Evolutionary conservation across 305 asterid genomes (phyloP).

Genomic region (Solanum hybrid): DNA sequence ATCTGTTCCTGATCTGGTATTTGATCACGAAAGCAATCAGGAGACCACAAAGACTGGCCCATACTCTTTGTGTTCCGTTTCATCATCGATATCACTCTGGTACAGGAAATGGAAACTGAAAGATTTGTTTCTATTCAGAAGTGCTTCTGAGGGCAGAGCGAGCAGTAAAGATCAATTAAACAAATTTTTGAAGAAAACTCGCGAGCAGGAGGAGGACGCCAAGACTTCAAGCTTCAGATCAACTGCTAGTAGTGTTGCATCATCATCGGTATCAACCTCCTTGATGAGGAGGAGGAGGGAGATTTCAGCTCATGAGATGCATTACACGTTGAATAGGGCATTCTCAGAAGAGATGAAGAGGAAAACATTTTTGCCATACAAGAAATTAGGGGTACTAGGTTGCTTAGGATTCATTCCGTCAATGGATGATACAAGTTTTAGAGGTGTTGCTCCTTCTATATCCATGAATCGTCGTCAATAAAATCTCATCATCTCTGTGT

Average conservation of each 20-base stretch:
- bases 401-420: conserved; percentile 32
- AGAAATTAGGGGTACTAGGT: conserved; percentile 39
- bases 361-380: conserved; percentile 57
- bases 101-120: conserved; percentile 77
- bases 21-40: conserved; percentile 27
- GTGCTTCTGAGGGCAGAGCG: conserved; percentile 81
- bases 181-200: conserved; percentile 35
- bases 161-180: conserved; percentile 33
- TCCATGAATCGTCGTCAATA: conserved; percentile 9
- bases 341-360: conserved; percentile 63
- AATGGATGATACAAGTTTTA: conserved; percentile 16
- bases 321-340: conserved; percentile 50
- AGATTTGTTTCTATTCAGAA: conserved; percentile 69
- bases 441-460: conserved; percentile 21
- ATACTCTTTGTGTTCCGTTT: conserved; percentile 4
- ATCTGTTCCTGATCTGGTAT: conserved; percentile 53
- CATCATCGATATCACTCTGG: conserved; percentile 39
- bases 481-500: background rate
- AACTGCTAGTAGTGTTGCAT: conserved; percentile 27
- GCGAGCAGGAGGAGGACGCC: conserved; percentile 25
- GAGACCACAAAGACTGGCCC: conserved; percentile 2
- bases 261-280: conserved; percentile 41
- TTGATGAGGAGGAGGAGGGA: conserved; percentile 21
- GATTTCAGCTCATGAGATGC: conserved; percentile 56
- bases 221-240: conserved; percentile 63